A percentile compares a stretch with the other conserved stretches of the same genome.
Evolutionary conservation across 208 protist species (phyloP).

Genomic region (Acanthamoeba culbertsoni): DNA sequence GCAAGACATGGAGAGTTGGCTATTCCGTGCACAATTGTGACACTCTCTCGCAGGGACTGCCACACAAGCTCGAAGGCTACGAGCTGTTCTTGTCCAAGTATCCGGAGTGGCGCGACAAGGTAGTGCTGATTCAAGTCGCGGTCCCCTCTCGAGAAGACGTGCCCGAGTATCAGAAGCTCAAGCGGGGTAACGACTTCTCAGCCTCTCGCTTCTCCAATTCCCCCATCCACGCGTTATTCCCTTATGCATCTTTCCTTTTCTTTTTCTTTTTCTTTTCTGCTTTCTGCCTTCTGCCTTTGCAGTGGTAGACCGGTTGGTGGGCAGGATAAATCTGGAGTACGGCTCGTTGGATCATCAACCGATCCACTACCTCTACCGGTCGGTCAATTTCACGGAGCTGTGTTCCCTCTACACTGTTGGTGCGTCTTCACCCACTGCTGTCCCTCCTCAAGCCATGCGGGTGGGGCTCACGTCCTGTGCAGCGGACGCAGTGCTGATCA

Average conservation of each 20-base stretch:
- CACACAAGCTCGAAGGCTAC: conserved; percentile 82
- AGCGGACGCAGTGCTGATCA: conserved; percentile 79
- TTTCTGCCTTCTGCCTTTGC: background rate
- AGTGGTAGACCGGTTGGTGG: conserved; percentile 82
- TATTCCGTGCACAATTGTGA: background rate
- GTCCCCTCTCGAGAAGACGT: conserved; percentile 85
- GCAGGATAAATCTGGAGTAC: conserved; percentile 85
- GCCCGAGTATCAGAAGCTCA: conserved; percentile 83
- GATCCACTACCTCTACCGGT: conserved; percentile 82
- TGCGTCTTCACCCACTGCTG: background rate
- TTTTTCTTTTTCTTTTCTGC: background rate
- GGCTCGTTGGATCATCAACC: conserved; percentile 77
- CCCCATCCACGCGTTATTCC: too few relatives aligned
- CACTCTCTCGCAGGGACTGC: conserved; percentile 70
- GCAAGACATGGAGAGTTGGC: background rate
- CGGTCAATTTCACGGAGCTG: conserved; percentile 74
- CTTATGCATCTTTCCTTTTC: background rate
- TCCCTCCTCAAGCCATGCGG: background rate
- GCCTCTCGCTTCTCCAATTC: too few relatives aligned
- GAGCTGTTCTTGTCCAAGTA: conserved; percentile 78
- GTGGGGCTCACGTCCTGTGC: background rate
- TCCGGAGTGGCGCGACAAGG: conserved; percentile 75
- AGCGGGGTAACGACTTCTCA: too few relatives aligned
- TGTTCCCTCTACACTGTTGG: conserved; percentile 75
- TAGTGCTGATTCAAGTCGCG: conserved; percentile 84